Conservation (phyloP, 257 asterid genomes). For the Fraxinus americana region DNA sequence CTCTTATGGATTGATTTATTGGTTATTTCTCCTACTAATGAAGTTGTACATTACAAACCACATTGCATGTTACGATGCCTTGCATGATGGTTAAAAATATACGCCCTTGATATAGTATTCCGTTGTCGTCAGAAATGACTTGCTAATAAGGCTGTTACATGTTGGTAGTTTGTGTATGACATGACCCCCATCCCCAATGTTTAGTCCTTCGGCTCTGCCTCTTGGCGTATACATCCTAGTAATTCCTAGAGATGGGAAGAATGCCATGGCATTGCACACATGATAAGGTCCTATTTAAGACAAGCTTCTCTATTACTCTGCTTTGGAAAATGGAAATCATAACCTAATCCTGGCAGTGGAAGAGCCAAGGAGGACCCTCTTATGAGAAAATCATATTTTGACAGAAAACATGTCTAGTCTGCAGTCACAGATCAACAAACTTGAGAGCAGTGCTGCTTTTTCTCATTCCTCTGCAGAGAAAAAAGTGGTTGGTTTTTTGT, state of each 20-base stretch:
- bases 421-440: slow-evolving; percentile 54
- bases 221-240: too few species aligned
- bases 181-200: too few species aligned
- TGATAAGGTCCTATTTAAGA: slow-evolving; percentile 9
- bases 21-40: background rate
- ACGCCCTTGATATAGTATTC: slow-evolving; percentile 5
- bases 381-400: slow-evolving; percentile 55
- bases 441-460: slow-evolving; percentile 39
- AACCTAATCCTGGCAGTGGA: slow-evolving; percentile 58
- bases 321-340: slow-evolving; percentile 38
- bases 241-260: background rate
- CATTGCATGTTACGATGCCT: slow-evolving; percentile 24
- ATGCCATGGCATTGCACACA: background rate
- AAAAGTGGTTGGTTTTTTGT: background rate
- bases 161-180: too few species aligned
- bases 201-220: too few species aligned
- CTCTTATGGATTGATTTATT: too few species aligned
- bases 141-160: slow-evolving; percentile 1
- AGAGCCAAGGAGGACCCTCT: slow-evolving; percentile 36
- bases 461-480: slow-evolving; percentile 4
- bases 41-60: background rate
- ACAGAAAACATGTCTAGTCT: slow-evolving; percentile 46
- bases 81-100: background rate
- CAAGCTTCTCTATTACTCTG: slow-evolving; percentile 39
- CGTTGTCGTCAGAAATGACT: slow-evolving; percentile 11